Base-by-base conservation (phyloP, 1,139 yeast genomes). In the Pichia sp. region DNA sequence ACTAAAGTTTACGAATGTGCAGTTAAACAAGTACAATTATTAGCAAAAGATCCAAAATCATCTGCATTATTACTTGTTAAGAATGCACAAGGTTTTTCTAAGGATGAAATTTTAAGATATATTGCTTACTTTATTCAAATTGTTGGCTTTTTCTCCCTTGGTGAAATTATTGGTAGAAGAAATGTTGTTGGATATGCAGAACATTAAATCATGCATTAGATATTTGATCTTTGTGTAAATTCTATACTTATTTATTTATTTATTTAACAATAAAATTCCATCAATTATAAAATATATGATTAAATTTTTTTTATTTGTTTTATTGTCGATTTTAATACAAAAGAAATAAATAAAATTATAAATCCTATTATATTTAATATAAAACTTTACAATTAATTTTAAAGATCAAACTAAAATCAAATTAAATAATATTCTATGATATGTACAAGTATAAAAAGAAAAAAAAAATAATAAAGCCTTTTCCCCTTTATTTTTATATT, bases 151-250 rank as follows among this genome's bases (percentile, higher is more conserved):
- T 92, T 89, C 70, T 82, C 97, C 29, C 74, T 92, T 43, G 99
- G 99, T 64, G 98, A 92, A 76, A 81, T 90, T 57, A 77, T 92
- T 62, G 99, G 99, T 62, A 89, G 98, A 78, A 86, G 98, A 76
- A 74, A 83, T 63, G 60, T 89, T 52, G 82, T 87, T 62, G 96
- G 96, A 56, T 89, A 89, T 76, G 86, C 46, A n/a, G 47, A 48
- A 42, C 51, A 48, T 23, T 48, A 87, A 62, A 58, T 72, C 16
- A 16, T 16, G 16, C 16, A 16, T 16, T 16, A 16, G 16, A 16
- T 16, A 16, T 16, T 16, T 16, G 16, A 16, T 16, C 16, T 16
- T 16, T 16, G 16, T 16, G 16, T 16, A 16, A 16, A 16, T 16
- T 16, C 16, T 16, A 16, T 16, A 16, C 16, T 23, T 31, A 31